A percentile compares a stretch with the other conserved stretches of the same genome.
These are phyloP conservation scores for Arthrinium puccinioides DNA, from an alignment of 2,329 filamentous ascomycete genomes.

Conservation along the genomic window DNA sequence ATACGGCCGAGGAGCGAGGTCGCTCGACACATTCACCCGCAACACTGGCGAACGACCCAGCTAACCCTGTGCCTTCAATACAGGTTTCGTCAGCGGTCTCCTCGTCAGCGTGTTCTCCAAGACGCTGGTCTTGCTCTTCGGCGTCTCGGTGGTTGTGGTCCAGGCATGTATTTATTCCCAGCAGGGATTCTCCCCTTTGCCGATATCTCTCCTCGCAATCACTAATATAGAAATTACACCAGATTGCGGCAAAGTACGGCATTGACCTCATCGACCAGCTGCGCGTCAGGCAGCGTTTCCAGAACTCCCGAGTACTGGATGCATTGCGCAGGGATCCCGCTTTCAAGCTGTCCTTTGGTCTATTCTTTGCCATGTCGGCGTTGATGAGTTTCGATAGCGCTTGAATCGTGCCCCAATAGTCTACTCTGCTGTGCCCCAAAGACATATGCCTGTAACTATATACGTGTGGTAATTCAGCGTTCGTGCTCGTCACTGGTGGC, in stretches of 20 bases:
- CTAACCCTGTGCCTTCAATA: background rate
- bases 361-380: constrained; percentile 64
- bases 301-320: constrained; percentile 34
- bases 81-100: constrained; percentile 57
- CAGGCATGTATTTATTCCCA: constrained; percentile 39
- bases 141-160: constrained; percentile 54
- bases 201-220: background rate
- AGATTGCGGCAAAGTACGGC: constrained; percentile 26
- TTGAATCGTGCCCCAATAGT: constrained; percentile 14
- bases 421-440: background rate
- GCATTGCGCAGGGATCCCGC: constrained; percentile 50
- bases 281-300: constrained; percentile 21
- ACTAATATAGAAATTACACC: constrained; percentile 1
- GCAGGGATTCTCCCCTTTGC: background rate
- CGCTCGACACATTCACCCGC: too few relatives aligned
- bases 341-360: constrained; percentile 64
- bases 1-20: background rate
- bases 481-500: too few relatives aligned
- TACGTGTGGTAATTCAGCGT: too few relatives aligned
- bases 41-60: background rate
- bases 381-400: constrained; percentile 43
- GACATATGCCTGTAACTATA: too few relatives aligned
- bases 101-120: constrained; percentile 64
- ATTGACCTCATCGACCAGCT: constrained; percentile 23
- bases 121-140: constrained; percentile 60